Evolutionary conservation across 805 yeast species (phyloP).

Genomic region (Cyberlindnera euphorbiae): DNA sequence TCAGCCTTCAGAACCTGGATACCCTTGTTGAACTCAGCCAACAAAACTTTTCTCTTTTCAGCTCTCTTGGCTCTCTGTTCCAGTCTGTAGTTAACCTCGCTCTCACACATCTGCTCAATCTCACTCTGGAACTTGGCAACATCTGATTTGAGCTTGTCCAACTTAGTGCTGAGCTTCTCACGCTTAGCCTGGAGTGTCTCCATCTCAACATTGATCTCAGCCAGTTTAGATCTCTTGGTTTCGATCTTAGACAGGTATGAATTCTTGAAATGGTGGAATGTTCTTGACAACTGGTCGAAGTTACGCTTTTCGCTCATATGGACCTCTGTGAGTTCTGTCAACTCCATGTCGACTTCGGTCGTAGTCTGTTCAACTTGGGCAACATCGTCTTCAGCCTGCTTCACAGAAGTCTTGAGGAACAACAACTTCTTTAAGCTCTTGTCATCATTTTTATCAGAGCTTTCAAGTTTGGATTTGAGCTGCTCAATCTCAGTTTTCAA

Average conservation of each 20-base stretch:
- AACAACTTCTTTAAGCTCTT: conserved; percentile 32
- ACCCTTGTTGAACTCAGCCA: conserved; percentile 25
- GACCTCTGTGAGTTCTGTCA: conserved; percentile 35
- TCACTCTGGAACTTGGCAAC: conserved; percentile 12
- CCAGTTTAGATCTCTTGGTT: conserved; percentile 21
- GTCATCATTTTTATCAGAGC: conserved; percentile 51
- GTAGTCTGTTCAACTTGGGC: conserved; percentile 16
- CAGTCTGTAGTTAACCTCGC: conserved; percentile 14
- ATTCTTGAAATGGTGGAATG: conserved; percentile 28
- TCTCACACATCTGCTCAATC: conserved; percentile 11
- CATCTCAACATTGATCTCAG: conserved; percentile 27
- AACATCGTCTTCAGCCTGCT: conserved; percentile 24
- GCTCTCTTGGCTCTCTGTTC: conserved; percentile 18
- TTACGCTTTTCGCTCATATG: conserved; percentile 33
- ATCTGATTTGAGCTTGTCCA: conserved; percentile 26
- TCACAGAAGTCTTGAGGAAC: conserved; percentile 18
- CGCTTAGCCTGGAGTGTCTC: conserved; percentile 28
- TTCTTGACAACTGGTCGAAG: conserved; percentile 33
- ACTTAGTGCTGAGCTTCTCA: conserved; percentile 30
- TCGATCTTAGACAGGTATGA: conserved; percentile 25
- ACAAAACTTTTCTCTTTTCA: conserved; percentile 18
- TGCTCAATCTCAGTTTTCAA: conserved; percentile 54
- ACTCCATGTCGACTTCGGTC: conserved; percentile 19
- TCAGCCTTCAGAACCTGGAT: conserved; percentile 21
- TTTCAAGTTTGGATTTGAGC: conserved; percentile 41